These are phyloP conservation scores for Middelhovenomyces tepae DNA, from an alignment of 805 yeast genomes.

Conservation along the genomic window DNA sequence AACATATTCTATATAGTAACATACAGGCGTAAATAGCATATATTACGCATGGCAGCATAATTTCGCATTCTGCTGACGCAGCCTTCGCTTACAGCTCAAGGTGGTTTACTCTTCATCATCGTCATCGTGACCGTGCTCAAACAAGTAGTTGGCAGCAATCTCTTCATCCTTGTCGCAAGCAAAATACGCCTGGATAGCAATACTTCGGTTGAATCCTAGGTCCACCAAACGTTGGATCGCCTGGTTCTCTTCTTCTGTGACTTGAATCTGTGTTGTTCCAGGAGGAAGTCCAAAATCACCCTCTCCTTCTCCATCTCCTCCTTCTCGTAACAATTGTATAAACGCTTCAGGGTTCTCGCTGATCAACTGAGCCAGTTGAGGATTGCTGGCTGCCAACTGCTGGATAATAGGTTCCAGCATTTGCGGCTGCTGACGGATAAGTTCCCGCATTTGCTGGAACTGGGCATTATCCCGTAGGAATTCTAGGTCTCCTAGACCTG, in stretches of 20 bases:
- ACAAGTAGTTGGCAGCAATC: conserved; percentile 85
- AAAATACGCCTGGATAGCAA: conserved; percentile 87
- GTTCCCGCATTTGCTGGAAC: conserved; percentile 57
- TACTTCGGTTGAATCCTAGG: conserved; percentile 81
- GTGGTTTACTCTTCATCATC: no score
- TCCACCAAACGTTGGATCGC: conserved; percentile 89
- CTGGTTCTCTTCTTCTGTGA: conserved; percentile 75
- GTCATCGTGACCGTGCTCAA: no score
- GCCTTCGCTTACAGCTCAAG: no score
- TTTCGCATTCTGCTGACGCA: no score
- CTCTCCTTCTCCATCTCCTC: conserved; percentile 38
- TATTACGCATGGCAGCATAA: no score
- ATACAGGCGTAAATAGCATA: no score
- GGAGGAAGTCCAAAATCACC: conserved; percentile 26
- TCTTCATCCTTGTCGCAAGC: conserved; percentile 98
- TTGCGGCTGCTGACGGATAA: conserved; percentile 80
- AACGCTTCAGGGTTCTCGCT: conserved; percentile 71
- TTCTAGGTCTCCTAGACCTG: conserved; percentile 37
- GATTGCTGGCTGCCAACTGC: conserved; percentile 71
- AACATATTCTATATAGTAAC: no score
- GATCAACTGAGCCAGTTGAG: conserved; percentile 73
- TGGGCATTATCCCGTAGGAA: conserved; percentile 26
- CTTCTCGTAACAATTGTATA: conserved; percentile 56
- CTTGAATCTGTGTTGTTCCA: conserved; percentile 42
- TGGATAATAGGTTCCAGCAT: conserved; percentile 76